These are phyloP conservation scores for Paramyrothecium sp. DNA, from an alignment of 2,329 filamentous ascomycete species.

Conservation along the genomic window DNA sequence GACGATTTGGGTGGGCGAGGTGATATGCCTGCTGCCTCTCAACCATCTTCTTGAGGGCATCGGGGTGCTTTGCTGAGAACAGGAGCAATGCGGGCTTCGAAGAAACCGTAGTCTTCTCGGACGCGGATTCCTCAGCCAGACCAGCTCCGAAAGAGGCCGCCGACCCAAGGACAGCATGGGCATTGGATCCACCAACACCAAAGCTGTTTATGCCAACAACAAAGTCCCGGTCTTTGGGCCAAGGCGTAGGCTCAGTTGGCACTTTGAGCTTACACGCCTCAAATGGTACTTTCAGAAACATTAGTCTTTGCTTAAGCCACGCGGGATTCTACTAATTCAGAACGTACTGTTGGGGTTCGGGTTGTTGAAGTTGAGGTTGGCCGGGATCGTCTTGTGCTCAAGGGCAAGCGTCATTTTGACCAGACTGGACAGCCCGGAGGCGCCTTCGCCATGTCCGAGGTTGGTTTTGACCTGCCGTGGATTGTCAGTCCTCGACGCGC, in stretches of 20 bases:
- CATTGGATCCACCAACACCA: slow-evolving; percentile 41
- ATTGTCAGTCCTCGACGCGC: too few relatives aligned
- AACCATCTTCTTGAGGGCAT: background rate
- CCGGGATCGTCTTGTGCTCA: slow-evolving; percentile 19
- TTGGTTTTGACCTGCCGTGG: slow-evolving; percentile 16
- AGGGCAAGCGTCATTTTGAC: slow-evolving; percentile 24
- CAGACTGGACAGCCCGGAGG: slow-evolving; percentile 19
- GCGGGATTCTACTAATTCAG: background rate
- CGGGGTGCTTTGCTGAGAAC: background rate
- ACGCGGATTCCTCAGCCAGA: background rate
- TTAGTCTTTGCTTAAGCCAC: too few relatives aligned
- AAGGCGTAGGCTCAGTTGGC: slow-evolving; percentile 28
- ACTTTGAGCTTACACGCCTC: slow-evolving; percentile 19
- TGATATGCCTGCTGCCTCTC: background rate
- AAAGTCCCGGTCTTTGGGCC: slow-evolving; percentile 36
- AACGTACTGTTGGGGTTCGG: slow-evolving; percentile 19
- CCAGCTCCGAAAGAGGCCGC: background rate
- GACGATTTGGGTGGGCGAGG: background rate
- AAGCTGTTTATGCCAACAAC: slow-evolving; percentile 39
- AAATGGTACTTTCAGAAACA: slow-evolving; percentile 14
- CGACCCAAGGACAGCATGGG: slow-evolving; percentile 14
- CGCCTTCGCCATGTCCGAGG: slow-evolving; percentile 26
- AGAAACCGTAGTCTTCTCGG: background rate
- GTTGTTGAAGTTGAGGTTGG: slow-evolving; percentile 16
- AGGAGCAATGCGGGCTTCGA: too few relatives aligned